Percentiles rank a stretch among this genome's conserved stretches.
phyloP scores from a whole-genome alignment of 306 rosid species.

The Adenanthera pavonina region DNA sequence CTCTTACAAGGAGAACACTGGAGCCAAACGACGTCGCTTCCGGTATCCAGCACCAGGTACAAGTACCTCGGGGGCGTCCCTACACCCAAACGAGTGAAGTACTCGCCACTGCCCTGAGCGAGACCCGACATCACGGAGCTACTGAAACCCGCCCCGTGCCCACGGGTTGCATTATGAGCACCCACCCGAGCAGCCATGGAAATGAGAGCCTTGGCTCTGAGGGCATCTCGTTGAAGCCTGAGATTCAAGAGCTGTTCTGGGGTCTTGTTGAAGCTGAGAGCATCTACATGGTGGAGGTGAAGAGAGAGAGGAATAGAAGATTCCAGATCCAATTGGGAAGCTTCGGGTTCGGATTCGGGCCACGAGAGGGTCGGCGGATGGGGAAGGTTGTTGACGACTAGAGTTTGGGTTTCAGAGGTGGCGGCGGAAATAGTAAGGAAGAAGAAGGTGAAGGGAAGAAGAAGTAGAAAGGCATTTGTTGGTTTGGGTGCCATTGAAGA shows the following conservation, averaged over 20 bases:
- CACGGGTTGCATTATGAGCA: constrained; percentile 25
- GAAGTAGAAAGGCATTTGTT: constrained; percentile 31
- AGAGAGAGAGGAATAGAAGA: constrained; percentile 34
- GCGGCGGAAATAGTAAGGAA: constrained; percentile 48
- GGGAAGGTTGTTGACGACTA: constrained; percentile 55
- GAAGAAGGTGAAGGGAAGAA: constrained; percentile 40
- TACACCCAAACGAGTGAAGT: constrained; percentile 91
- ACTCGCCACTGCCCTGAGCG: constrained; percentile 90
- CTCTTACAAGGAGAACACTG: constrained; percentile 85
- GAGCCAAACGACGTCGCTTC: constrained; percentile 92
- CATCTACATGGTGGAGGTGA: constrained; percentile 74
- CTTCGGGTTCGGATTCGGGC: constrained; percentile 43
- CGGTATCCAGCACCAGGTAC: constrained; percentile 90
- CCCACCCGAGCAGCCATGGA: constrained; percentile 27
- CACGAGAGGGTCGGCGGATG: constrained; percentile 52
- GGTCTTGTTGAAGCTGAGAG: constrained; percentile 55
- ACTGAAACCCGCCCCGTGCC: constrained; percentile 52
- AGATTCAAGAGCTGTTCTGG: constrained; percentile 72
- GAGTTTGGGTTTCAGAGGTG: constrained; percentile 57
- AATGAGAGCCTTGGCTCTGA: constrained; percentile 51
- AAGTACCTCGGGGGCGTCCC: constrained; percentile 80
- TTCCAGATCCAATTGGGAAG: constrained; percentile 37
- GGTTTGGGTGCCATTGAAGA: constrained; percentile 51
- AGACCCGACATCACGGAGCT: constrained; percentile 88
- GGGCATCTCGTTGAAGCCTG: constrained; percentile 70